Base-by-base conservation (phyloP, 495 filamentous ascomycete species). In the Penicillium silybi region DNA sequence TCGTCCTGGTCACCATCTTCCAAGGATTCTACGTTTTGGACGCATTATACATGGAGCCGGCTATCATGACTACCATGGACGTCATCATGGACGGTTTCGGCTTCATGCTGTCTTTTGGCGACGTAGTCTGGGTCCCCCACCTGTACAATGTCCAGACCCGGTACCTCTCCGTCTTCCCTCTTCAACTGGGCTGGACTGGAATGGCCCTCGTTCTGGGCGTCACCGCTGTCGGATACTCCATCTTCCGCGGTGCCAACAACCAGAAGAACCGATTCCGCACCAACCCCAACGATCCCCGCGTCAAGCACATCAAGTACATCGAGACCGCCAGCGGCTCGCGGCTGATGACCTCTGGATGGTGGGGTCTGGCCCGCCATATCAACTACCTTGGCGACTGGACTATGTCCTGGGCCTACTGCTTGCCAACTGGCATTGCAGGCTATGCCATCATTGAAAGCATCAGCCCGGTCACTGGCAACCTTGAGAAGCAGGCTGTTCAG, bases 331-430 rank as follows among this genome's bases (percentile, higher is more conserved):
- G 81, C 8, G 93, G 93, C 29, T 87, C 85, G 17, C 85, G 83
- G 50, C 77, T 97, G 44, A 81, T 98, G 62, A 82, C 81, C 2
- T 87, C 88, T 5, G 93, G 93, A 25, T 98, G 95, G 95, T 97
- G 93, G 95, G 95, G 93, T 35, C 72, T 79, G 18, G 86, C 90
- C 11, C 80, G 95, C 16, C 95, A 98, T 67, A 92, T 97, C 76
- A 98, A 97, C 73, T 97, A 98, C 66, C 69, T 95, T n/a, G 95
- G 92, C 35, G 93, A 98, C 70, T 97, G 92, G 92, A 71, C 92
- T 46, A 89, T 95, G 84, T 80, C 85, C 15, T 97, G 91, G 89
- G 84, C 89, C 0, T 98, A 92, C 69, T 88, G 85, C 52, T 75
- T 98, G 18, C 93, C 95, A 0, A 97, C 93, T 6, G 90, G 90